phyloP scores from a whole-genome alignment of 2,329 filamentous ascomycete genomes.

The Aspergillus sp. region DNA sequence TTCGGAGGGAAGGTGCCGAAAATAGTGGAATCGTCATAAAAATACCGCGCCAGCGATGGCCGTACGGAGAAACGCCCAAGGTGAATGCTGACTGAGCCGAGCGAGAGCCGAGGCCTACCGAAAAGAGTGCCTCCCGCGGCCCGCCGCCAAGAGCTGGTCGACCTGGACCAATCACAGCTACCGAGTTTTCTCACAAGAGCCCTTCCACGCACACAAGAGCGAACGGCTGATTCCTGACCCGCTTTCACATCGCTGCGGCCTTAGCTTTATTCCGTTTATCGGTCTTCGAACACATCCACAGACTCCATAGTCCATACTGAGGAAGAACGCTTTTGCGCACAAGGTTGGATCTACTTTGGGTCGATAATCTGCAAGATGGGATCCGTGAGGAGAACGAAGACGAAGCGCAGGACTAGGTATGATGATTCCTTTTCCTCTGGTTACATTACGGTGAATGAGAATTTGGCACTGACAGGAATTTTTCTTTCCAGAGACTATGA shows the following conservation, averaged over 20 bases:
- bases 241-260: conserved; percentile 24
- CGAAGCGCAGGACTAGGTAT: conserved; percentile 68
- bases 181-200: conserved; percentile 25
- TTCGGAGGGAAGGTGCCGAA: conserved; percentile 27
- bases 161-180: conserved; percentile 27
- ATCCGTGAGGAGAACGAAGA: conserved; percentile 67
- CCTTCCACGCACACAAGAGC: conserved; percentile 24
- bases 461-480: background rate
- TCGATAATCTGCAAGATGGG: conserved; percentile 57
- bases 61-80: conserved; percentile 14
- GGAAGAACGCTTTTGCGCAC: background rate
- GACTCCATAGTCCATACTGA: conserved; percentile 7
- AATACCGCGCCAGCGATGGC: conserved; percentile 19
- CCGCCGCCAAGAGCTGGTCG: conserved; percentile 20
- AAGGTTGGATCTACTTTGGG: conserved; percentile 14
- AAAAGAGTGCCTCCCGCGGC: conserved; percentile 29
- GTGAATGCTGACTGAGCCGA: conserved; percentile 28
- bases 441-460: background rate
- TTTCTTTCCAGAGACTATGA: conserved; percentile 73
- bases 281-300: conserved; percentile 26
- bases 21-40: conserved; percentile 32
- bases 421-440: conserved; percentile 11
- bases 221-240: conserved; percentile 31
- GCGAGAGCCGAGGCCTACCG: conserved; percentile 37
- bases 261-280: conserved; percentile 36